phyloP scores from a whole-genome alignment of 1,284 basidiomycete genomes.

The Pseudozyma thailandica region DNA sequence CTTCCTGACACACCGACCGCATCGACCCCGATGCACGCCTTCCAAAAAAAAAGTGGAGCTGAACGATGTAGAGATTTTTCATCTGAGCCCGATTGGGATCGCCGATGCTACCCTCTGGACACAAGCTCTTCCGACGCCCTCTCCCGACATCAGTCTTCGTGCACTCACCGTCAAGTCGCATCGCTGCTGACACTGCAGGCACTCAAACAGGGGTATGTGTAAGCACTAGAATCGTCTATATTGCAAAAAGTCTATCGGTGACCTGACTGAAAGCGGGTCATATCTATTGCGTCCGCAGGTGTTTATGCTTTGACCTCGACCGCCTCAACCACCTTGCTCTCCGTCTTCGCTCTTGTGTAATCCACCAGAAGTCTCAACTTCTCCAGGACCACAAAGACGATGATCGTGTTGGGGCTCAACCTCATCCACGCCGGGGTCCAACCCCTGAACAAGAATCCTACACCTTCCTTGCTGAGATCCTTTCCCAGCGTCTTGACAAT shows the following conservation, averaged over 20 bases:
- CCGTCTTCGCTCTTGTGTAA: conserved; percentile 17
- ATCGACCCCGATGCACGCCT: no score
- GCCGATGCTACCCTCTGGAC: no score
- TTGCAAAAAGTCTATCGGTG: neutral
- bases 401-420: conserved; percentile 65
- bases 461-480: conserved; percentile 68
- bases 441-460: conserved; percentile 72
- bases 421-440: conserved; percentile 72
- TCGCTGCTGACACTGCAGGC: no score
- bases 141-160: no score
- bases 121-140: no score
- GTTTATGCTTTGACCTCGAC: conserved; percentile 19
- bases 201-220: no score
- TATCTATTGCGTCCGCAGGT: neutral
- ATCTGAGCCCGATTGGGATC: no score
- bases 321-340: neutral
- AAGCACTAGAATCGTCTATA: neutral
- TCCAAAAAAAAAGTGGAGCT: no score
- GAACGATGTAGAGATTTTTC: no score
- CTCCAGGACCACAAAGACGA: conserved; percentile 64
- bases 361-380: conserved; percentile 60
- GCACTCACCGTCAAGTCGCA: no score
- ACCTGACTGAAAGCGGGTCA: no score
- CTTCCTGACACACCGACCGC: no score
- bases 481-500: conserved; percentile 46